Base-by-base conservation (phyloP, 805 yeast species). In the Lachancea waltii region DNA sequence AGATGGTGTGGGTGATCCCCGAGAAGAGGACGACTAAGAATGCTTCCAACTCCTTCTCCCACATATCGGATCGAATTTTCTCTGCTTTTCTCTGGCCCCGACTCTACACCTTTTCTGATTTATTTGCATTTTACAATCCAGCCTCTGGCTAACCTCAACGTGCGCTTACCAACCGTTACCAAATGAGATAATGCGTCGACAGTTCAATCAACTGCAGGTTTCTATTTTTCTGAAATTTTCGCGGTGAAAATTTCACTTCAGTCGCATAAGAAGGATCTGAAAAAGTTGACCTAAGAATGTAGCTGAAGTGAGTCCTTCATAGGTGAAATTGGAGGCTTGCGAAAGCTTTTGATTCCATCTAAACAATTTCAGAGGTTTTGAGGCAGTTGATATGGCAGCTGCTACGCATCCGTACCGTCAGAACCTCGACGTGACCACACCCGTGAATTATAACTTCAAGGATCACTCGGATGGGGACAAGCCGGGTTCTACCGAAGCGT, bases 1-100 rank as follows among this genome's bases (percentile, higher is more conserved):
- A 59, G 96, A 90, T 52, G 98, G 98, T 44, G 80, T 92, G 47
- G 95, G 95, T 41, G 98, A 92, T 65, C 97, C 97, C 35, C 77
- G 81, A 48, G 85, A 83, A 14, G 92, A 83, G 35, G 90, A 81
- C 38, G 71, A 67, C 36, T 65, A 56, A 29, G 52, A 16, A 30
- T 7, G n/a, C n/a, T n/a, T n/a, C n/a, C n/a, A n/a, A n/a, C n/a
- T n/a, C n/a, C n/a, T n/a, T n/a, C n/a, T n/a, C n/a, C n/a, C n/a
- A n/a, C n/a, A n/a, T n/a, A n/a, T n/a, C n/a, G n/a, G n/a, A n/a
- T n/a, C n/a, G n/a, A n/a, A 22, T 9, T 11, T 22, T 8, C 15
- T 30, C 4, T 14, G 5, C 22, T 13, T 9, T 21, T 27, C 25
- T 24, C 10, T 15, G 22, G 26, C 16, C 27, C 31, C 10, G 10